A percentile compares a stretch with the other conserved stretches of the same genome.
phyloP scores from a whole-genome alignment of 257 asterid genomes.

The Primulina huaijiensis region DNA sequence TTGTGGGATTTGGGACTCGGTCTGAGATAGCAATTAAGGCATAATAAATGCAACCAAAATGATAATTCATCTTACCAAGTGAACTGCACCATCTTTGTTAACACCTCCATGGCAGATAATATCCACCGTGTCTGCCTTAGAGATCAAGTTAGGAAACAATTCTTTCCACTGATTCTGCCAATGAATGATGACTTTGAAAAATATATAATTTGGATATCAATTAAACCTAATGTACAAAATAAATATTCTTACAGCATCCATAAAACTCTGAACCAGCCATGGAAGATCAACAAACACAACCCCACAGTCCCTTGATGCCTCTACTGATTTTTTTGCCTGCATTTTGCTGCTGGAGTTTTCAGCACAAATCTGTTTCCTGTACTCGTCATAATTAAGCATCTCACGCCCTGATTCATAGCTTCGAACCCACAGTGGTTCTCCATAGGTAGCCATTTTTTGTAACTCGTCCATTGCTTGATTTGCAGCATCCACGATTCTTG shows the following conservation, averaged over 20 bases:
- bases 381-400: conserved; percentile 85
- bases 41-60: neutral
- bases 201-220: neutral
- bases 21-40: neutral
- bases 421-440: conserved; percentile 71
- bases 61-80: conserved; percentile 46
- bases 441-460: conserved; percentile 54
- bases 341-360: conserved; percentile 18
- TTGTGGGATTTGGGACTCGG: neutral
- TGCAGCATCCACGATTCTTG: conserved; percentile 44
- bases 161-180: conserved; percentile 78
- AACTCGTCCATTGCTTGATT: conserved; percentile 55
- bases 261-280: conserved; percentile 63
- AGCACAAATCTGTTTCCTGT: conserved; percentile 39
- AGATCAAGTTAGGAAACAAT: conserved; percentile 69
- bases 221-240: neutral
- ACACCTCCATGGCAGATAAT: conserved; percentile 62
- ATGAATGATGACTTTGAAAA: neutral
- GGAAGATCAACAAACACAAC: conserved; percentile 54
- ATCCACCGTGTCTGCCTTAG: conserved; percentile 67
- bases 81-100: conserved; percentile 62
- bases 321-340: conserved; percentile 49
- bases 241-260: conserved; percentile 56
- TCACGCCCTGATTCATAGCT: conserved; percentile 81
- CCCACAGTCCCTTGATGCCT: conserved; percentile 76